Base-by-base conservation (phyloP, 306 rosid species). In the Castanea crenata region DNA sequence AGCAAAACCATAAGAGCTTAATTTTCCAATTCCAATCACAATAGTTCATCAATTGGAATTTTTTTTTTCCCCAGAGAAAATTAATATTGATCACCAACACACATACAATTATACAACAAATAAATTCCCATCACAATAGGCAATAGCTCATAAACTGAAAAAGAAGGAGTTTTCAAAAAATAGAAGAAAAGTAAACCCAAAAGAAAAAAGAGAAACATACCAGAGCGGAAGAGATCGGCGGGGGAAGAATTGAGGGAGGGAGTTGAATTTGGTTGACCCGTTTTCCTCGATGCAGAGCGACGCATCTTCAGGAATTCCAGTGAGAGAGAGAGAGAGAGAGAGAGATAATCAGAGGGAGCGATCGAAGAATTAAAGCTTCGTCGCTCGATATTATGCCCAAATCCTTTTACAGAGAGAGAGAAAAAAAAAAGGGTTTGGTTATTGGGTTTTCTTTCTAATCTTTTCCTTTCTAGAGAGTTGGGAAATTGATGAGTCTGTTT, bases 141-240 rank as follows among this genome's bases (percentile, higher is more conserved):
- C 46, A 2, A 41, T 41, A 41, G 12, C 46, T 49, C 54, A 3
- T 10, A 49, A 49, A 49, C 14, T 12, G 54, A 12, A 49, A 49
- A 49, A 49, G 16, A 49, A 49, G 16, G 54, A 49, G 54, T 10
- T 21, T 13, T 10, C 25, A 0, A 69, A 55, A 55, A 54, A 59
- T n/a, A 20, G 20, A 83, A 13, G 21, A 10, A 69, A 27, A 20
- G 1, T 7, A 69, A 75, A 18, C 19, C 25, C 4, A 31, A 12
- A 0, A n/a, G 15, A 20, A 19, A 54, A 15, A 34, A 16, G 35
- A 55, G 16, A 15, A 35, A 78, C 29, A 15, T 74, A 93, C 98
- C 98, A 62, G 94, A 89, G 68, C 97, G 97, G 84, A 88, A 91
- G 84, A 91, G 91, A 91, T 93, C 97, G 65, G 86, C 83, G 21